Conservation (phyloP, 441 rosid species). For the Erodium trifolium region DNA sequence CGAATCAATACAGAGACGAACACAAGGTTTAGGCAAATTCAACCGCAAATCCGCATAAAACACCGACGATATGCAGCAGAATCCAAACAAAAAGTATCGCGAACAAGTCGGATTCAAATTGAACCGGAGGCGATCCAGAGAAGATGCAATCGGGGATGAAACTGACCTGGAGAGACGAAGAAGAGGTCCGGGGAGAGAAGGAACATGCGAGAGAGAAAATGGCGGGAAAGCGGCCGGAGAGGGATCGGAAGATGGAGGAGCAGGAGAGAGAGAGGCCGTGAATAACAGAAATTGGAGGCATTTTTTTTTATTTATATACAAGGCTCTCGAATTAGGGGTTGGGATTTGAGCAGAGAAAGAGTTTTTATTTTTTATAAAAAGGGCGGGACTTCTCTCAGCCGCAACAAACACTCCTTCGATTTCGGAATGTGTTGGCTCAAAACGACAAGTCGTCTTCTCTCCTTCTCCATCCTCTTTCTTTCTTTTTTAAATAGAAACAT, state of each 20-base stretch:
- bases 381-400: not conserved
- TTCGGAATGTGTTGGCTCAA: not conserved
- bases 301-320: not conserved
- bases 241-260: not conserved
- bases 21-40: not conserved
- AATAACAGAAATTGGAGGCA: not conserved
- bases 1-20: not conserved
- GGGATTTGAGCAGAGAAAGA: not conserved
- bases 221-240: not conserved
- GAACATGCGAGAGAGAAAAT: constrained; percentile 1
- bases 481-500: too few species aligned
- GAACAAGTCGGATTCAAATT: not conserved
- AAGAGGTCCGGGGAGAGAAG: not conserved
- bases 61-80: not conserved
- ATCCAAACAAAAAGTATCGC: not conserved
- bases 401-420: not conserved
- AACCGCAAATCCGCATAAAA: not conserved
- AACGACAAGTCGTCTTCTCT: not conserved
- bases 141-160: not conserved
- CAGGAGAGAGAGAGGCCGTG: not conserved
- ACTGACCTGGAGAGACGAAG: not conserved
- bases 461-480: too few species aligned
- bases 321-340: not conserved
- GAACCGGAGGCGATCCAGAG: not conserved
- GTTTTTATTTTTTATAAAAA: not conserved